These are phyloP conservation scores for Lobosporangium transversale DNA, from an alignment of 192 early-diverging fungal genomes.

Conservation along the genomic window DNA sequence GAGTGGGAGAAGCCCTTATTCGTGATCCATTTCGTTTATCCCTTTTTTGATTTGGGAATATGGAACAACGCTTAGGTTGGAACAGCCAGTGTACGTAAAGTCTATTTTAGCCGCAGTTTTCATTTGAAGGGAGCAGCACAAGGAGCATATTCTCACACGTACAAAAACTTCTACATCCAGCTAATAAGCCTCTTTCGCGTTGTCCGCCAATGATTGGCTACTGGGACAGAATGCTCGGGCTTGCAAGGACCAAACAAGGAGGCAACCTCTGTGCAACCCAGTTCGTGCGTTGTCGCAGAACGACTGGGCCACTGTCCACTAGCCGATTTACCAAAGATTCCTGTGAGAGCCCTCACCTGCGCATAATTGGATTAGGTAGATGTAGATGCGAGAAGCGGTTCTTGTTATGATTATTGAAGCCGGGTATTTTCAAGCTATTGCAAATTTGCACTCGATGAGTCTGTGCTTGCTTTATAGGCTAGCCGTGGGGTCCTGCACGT, in stretches of 20 bases:
- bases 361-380: too few relatives aligned
- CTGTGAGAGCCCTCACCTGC: too few relatives aligned
- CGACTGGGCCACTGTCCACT: not conserved
- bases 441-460: too few relatives aligned
- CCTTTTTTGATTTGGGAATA: too few relatives aligned
- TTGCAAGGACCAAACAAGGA: not conserved
- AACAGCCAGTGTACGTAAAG: not conserved
- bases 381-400: too few relatives aligned
- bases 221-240: not conserved
- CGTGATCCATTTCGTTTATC: not conserved
- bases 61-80: not conserved
- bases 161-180: not conserved
- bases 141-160: not conserved
- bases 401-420: too few relatives aligned
- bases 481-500: too few relatives aligned
- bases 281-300: not conserved
- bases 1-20: not conserved
- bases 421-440: too few relatives aligned
- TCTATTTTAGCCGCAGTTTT: not conserved
- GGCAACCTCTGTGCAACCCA: not conserved
- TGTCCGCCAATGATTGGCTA: conserved; percentile 15
- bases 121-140: not conserved
- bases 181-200: not conserved
- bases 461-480: too few relatives aligned
- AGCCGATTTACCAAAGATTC: too few relatives aligned